Evolutionary conservation across 495 filamentous ascomycete genomes (phyloP).

Genomic region (Xylaria cubensis): DNA sequence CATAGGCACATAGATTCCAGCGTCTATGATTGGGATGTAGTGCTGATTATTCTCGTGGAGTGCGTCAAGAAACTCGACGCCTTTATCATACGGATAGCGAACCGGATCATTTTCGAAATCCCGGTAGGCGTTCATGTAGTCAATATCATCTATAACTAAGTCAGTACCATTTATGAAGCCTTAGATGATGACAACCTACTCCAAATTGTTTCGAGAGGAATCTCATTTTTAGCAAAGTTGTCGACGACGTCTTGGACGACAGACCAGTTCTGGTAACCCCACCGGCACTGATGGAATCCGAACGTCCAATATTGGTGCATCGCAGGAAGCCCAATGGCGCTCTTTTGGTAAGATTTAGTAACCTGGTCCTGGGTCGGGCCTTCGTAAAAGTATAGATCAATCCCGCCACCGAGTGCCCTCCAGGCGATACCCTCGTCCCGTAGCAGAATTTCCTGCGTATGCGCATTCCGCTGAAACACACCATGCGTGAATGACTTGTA

Average conservation of each 20-base stretch:
- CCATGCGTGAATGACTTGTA: slow-evolving; percentile 78
- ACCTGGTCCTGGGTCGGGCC: slow-evolving; percentile 76
- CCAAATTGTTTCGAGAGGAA: slow-evolving; percentile 87
- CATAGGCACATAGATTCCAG: slow-evolving; percentile 79
- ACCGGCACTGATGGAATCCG: slow-evolving; percentile 85
- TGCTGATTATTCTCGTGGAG: slow-evolving; percentile 74
- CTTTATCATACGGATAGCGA: slow-evolving; percentile 67
- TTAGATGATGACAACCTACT: slow-evolving; percentile 34
- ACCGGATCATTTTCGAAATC: slow-evolving; percentile 79
- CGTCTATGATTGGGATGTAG: slow-evolving; percentile 85
- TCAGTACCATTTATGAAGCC: slow-evolving; percentile 34
- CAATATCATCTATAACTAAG: slow-evolving; percentile 78
- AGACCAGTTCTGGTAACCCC: slow-evolving; percentile 80
- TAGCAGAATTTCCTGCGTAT: slow-evolving; percentile 78
- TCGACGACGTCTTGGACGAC: slow-evolving; percentile 77
- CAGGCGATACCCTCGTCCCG: slow-evolving; percentile 73
- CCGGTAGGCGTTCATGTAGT: slow-evolving; percentile 73
- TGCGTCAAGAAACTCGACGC: slow-evolving; percentile 67
- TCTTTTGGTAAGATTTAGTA: slow-evolving; percentile 70
- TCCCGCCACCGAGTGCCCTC: slow-evolving; percentile 77
- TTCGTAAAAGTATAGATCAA: slow-evolving; percentile 85
- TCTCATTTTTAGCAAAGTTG: slow-evolving; percentile 72
- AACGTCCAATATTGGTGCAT: slow-evolving; percentile 93
- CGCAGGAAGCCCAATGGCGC: slow-evolving; percentile 72
- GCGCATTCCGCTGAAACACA: slow-evolving; percentile 80